A percentile compares a stretch with the other conserved stretches of the same genome.
phyloP scores from a whole-genome alignment of 176 grass and related monocot genomes.

The Metroxylon sagu region DNA sequence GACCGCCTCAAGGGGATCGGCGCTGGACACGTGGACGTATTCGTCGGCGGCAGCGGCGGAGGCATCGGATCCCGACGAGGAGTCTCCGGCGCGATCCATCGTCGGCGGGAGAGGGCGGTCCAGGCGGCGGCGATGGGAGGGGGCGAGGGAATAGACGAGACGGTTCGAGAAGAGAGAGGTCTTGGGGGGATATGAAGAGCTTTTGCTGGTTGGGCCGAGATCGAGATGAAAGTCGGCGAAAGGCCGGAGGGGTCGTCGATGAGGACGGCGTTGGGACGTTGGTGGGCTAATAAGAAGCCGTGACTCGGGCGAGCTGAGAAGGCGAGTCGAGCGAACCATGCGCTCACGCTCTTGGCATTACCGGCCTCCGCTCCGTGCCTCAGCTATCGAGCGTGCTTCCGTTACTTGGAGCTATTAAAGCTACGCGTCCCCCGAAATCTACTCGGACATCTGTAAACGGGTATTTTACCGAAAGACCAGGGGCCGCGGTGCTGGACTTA shows the following conservation, averaged over 20 bases:
- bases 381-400: no score
- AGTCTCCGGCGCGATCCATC: constrained; percentile 38
- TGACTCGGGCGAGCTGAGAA: constrained; percentile 12
- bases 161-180: background rate
- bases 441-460: no score
- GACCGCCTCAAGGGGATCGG: constrained; percentile 1
- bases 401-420: no score
- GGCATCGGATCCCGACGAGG: background rate
- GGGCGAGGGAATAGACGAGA: background rate
- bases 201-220: background rate
- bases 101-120: constrained; percentile 2
- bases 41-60: background rate
- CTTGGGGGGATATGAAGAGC: no score
- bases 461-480: no score
- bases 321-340: constrained; percentile 31
- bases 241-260: background rate
- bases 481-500: no score
- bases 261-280: background rate
- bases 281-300: background rate
- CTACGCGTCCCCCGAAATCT: no score
- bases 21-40: background rate
- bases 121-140: constrained; percentile 1
- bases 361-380: no score
- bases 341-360: background rate
- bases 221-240: background rate